Evolutionary conservation across 345 rosid species (phyloP), one percentile per base, ranked within the genome.

Genomic region (Euclidium syriacum): DNA sequence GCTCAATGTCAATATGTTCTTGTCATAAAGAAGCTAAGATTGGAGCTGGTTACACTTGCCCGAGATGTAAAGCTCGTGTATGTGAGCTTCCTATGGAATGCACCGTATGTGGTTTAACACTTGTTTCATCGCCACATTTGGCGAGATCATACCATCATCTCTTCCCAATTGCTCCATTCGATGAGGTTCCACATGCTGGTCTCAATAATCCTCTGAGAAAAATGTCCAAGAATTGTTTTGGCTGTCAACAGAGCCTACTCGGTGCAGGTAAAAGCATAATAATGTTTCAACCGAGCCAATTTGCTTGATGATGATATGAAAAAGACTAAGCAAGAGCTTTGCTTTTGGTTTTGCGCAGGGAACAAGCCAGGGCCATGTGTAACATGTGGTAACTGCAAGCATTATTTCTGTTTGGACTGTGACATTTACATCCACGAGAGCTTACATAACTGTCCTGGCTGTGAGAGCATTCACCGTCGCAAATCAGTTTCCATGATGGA

Each of bases 111-210:
- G 99, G 97, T 19, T 76, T 87, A 65, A 86, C 96, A 34, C 96
- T 90, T 58, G 97, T 94, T 68, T 94, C 99, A 22, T 90, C 97
- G 1, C 97, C 96, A 9, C 99, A 85, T 83, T 72, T 94, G 62
- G 97, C 97, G 1, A 85, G 97, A 77, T 94, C 99, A 8, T 90
- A 94, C 56, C 99, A 87, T 78, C 97, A 94, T 73, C 87, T 94
- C 58, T 94, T 89, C 74, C 99, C 99, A 7, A 85, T 90, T 35
- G 73, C 83, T 33, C 91, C 88, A 39, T 94, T 90, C 67, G 85
- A 82, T 24, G 99, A 90, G 68, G 81, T 81, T 39, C 61, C 80
- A n/a, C 26, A 61, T 35, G 38, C 72, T 51, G 70, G 53, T 42
- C 55, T 66, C 27, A 77, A 46, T 70, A 78, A 76, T 72, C 61